Evolutionary conservation across 2,329 filamentous ascomycete genomes (phyloP).

Genomic region (Epichloe amarillans): DNA sequence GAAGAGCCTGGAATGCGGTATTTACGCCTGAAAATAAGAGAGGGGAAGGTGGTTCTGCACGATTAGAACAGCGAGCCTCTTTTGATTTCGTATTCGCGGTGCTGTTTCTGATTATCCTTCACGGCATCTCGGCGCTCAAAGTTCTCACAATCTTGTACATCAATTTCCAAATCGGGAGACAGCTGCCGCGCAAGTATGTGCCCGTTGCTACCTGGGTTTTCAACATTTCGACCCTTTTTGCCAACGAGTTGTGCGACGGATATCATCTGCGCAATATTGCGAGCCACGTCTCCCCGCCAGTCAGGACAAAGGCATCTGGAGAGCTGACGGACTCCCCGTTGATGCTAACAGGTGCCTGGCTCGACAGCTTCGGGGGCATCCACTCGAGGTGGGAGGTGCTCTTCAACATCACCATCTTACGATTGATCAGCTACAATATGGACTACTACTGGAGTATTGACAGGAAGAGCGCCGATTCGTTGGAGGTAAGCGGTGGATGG

Average conservation of each 20-base stretch:
- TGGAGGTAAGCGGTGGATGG: conserved; percentile 57
- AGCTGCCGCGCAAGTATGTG: conserved; percentile 55
- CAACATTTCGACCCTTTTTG: conserved; percentile 74
- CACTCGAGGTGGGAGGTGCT: conserved; percentile 89
- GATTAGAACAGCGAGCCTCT: conserved; percentile 55
- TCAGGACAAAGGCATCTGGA: neutral
- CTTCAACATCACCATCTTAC: conserved; percentile 89
- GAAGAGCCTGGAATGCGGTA: conserved; percentile 54
- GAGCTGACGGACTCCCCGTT: conserved; percentile 25
- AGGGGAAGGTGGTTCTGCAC: conserved; percentile 35
- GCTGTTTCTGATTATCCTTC: conserved; percentile 63
- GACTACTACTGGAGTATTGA: conserved; percentile 90
- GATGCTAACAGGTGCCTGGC: conserved; percentile 50
- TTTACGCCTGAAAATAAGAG: conserved; percentile 21
- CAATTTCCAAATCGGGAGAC: conserved; percentile 70
- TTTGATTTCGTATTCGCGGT: conserved; percentile 78
- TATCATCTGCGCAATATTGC: conserved; percentile 59
- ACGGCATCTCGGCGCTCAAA: conserved; percentile 78
- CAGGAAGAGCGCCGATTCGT: conserved; percentile 44
- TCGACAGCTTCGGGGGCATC: conserved; percentile 74
- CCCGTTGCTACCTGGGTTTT: conserved; percentile 77
- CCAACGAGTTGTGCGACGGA: conserved; percentile 72
- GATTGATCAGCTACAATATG: conserved; percentile 91
- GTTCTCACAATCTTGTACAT: conserved; percentile 64
- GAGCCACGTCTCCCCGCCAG: conserved; percentile 27